phyloP scores from a whole-genome alignment of 257 asterid genomes.

The Ajuga chamaepitys region DNA sequence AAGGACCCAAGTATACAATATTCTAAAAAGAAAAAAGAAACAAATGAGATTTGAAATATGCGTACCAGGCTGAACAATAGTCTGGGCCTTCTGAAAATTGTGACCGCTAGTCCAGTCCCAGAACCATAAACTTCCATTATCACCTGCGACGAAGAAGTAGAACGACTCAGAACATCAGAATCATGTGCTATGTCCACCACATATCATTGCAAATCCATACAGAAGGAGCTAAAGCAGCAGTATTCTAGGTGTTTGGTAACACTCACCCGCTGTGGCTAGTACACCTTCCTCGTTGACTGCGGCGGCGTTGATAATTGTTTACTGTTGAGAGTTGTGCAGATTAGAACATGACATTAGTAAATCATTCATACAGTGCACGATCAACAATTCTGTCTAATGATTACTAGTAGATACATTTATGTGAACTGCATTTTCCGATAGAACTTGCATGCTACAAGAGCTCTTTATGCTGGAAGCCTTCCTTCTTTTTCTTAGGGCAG shows the following conservation, averaged over 20 bases:
- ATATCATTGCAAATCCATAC: not conserved
- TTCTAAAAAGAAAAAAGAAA: not conserved
- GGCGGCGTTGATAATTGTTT: slow-evolving; percentile 85
- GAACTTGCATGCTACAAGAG: slow-evolving; percentile 24
- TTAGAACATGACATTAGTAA: slow-evolving; percentile 9
- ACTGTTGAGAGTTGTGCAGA: slow-evolving; percentile 81
- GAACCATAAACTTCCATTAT: slow-evolving; percentile 97
- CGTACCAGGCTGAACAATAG: slow-evolving; percentile 98
- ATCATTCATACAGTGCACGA: not conserved
- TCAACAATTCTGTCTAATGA: too few relatives aligned
- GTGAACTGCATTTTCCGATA: slow-evolving; percentile 15
- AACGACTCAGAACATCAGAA: not conserved
- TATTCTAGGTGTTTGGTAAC: not conserved
- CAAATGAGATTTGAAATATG: not conserved
- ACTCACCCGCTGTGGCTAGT: slow-evolving; percentile 83
- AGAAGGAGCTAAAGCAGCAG: not conserved
- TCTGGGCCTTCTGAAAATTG: slow-evolving; percentile 93
- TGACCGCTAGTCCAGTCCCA: slow-evolving; percentile 99
- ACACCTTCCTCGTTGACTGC: slow-evolving; percentile 90
- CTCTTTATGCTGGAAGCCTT: slow-evolving; percentile 11
- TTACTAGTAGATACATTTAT: slow-evolving; percentile 22
- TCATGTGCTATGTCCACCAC: not conserved
- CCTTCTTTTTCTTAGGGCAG: slow-evolving; percentile 12
- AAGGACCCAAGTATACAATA: too few relatives aligned
- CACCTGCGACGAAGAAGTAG: slow-evolving; percentile 46